These are phyloP conservation scores for Myxozyma vanderwaltii DNA, from an alignment of 805 yeast species.

Conservation along the genomic window DNA sequence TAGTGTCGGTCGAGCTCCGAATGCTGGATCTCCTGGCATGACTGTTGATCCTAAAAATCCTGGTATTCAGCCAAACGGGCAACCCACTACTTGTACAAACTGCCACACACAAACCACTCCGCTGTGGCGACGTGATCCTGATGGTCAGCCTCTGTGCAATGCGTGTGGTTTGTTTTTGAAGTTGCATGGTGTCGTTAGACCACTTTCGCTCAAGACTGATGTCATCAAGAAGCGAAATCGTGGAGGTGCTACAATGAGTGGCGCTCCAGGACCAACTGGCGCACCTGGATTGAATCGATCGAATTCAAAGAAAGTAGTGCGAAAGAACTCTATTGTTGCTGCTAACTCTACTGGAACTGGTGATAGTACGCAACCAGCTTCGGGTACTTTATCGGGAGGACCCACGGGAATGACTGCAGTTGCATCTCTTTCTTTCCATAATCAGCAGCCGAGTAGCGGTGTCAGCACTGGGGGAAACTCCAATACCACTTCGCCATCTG, in stretches of 20 bases:
- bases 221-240: constrained; percentile 91
- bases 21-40: constrained; percentile 4
- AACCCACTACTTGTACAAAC: constrained; percentile 48
- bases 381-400: background rate
- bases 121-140: constrained; percentile 89
- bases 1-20: background rate
- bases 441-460: constrained; percentile 7
- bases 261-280: constrained; percentile 6
- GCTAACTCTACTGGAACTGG: constrained; percentile 5
- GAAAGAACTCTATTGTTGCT: constrained; percentile 25
- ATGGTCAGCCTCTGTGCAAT: constrained; percentile 90
- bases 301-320: constrained; percentile 19
- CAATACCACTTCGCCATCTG: background rate
- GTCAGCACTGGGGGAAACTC: constrained; percentile 10
- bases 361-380: constrained; percentile 6
- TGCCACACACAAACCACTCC: constrained; percentile 94
- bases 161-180: constrained; percentile 94
- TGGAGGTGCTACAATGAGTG: constrained; percentile 40
- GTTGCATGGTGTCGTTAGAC: constrained; percentile 93
- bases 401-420: background rate
- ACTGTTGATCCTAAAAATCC: constrained; percentile 23
- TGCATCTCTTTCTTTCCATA: constrained; percentile 5
- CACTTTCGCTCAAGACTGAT: constrained; percentile 86
- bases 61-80: constrained; percentile 20
- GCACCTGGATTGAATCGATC: constrained; percentile 13